Percentiles rank a stretch among this genome's conserved stretches.
Conservation (phyloP, 2,329 filamentous ascomycete species). For the Fusarium succisae region DNA sequence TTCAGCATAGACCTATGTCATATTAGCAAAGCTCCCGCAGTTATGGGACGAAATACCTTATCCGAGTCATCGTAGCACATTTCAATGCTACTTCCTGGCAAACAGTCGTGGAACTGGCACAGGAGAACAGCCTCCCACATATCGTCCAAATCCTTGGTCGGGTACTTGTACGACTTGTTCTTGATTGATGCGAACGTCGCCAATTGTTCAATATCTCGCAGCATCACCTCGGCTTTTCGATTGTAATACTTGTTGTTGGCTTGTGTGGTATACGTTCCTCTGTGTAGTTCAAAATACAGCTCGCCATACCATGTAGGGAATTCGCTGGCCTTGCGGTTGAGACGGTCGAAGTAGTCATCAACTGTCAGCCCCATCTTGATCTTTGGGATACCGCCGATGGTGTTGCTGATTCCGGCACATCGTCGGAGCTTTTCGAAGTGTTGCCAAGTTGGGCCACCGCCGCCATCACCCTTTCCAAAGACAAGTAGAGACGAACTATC, state of each 20-base stretch:
- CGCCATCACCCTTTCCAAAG: slow-evolving; percentile 96
- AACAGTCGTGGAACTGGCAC: slow-evolving; percentile 97
- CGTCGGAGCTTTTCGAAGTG: slow-evolving; percentile 94
- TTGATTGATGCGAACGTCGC: slow-evolving; percentile 86
- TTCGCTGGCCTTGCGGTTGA: slow-evolving; percentile 81
- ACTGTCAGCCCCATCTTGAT: slow-evolving; percentile 90
- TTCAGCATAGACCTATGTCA: slow-evolving; percentile 75
- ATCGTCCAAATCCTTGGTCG: slow-evolving; percentile 89
- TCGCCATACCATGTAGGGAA: slow-evolving; percentile 98
- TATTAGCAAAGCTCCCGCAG: slow-evolving; percentile 2
- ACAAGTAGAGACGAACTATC: slow-evolving; percentile 90
- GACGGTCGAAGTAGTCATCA: slow-evolving; percentile 89
- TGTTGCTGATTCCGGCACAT: slow-evolving; percentile 91
- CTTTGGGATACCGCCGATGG: slow-evolving; percentile 79
- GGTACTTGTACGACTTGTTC: slow-evolving; percentile 81
- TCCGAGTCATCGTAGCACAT: slow-evolving; percentile 99
- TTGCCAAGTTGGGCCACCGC: slow-evolving; percentile 92
- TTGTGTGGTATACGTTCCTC: slow-evolving; percentile 96
- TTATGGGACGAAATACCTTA: slow-evolving; percentile 58
- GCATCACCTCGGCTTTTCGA: slow-evolving; percentile 81
- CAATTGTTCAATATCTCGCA: slow-evolving; percentile 88
- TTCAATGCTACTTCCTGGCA: slow-evolving; percentile 93
- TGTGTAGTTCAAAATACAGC: slow-evolving; percentile 96
- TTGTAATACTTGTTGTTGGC: slow-evolving; percentile 98
- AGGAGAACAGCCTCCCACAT: slow-evolving; percentile 95